Evolutionary conservation across 2,329 filamentous ascomycete species (phyloP).

Genomic region (Uncinocarpus reesii): DNA sequence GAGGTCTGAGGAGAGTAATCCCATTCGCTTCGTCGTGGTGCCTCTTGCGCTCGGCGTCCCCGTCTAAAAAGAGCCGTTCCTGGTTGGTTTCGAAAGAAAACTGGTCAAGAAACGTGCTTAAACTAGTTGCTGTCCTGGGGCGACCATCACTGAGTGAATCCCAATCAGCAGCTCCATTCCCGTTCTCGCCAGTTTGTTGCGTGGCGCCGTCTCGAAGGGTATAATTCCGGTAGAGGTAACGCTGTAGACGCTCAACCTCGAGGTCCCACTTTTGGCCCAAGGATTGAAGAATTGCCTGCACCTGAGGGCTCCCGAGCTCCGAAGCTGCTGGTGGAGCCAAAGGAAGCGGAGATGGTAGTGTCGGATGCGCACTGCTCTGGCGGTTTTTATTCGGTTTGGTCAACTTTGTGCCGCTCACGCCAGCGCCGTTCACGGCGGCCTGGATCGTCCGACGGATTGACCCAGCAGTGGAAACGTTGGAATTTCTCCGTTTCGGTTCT

Average conservation of each 20-base stretch:
- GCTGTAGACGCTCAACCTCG: conserved; percentile 34
- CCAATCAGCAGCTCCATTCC: conserved; percentile 18
- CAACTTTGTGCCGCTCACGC: conserved; percentile 24
- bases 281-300: conserved; percentile 33
- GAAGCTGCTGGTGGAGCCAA: conserved; percentile 12
- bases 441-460: conserved; percentile 38
- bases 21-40: neutral
- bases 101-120: conserved; percentile 32
- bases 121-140: conserved; percentile 31
- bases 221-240: conserved; percentile 40
- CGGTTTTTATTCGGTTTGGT: conserved; percentile 22
- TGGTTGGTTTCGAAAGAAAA: conserved; percentile 21
- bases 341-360: conserved; percentile 9
- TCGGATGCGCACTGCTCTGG: conserved; percentile 5
- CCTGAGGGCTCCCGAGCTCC: conserved; percentile 26
- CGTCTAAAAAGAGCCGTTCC: neutral
- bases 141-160: conserved; percentile 30
- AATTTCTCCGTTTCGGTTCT: conserved; percentile 22
- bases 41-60: neutral
- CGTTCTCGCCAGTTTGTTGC: conserved; percentile 12
- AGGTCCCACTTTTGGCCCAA: conserved; percentile 39
- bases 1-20: neutral
- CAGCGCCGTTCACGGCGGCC: conserved; percentile 30
- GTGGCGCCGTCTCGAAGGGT: conserved; percentile 29
- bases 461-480: conserved; percentile 26